A percentile compares a stretch with the other conserved stretches of the same genome.
These are phyloP conservation scores for Annulohypoxylon nitens DNA, from an alignment of 495 filamentous ascomycete species.

Conservation along the genomic window DNA sequence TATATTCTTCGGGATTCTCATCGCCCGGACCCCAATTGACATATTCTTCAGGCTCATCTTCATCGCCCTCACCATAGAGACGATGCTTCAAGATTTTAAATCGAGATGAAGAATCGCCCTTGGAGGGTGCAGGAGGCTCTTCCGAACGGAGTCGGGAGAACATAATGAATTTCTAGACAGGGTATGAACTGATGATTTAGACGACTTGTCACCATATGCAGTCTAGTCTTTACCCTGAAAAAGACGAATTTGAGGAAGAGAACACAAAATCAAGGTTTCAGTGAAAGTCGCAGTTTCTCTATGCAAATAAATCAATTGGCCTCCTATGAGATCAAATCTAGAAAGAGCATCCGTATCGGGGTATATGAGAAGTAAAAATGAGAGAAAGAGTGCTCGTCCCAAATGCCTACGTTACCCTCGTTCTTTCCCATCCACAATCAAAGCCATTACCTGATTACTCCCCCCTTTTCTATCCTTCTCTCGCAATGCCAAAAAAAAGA, in stretches of 20 bases:
- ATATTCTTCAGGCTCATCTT: constrained; percentile 9
- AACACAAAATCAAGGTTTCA: neutral
- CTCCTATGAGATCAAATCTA: neutral
- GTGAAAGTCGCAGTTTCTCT: neutral
- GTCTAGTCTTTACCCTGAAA: too few species aligned
- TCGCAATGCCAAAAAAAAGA: neutral
- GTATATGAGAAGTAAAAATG: neutral
- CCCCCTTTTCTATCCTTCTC: neutral
- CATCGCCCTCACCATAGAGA: constrained; percentile 27
- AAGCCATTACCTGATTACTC: neutral
- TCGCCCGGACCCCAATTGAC: too few species aligned
- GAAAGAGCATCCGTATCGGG: neutral
- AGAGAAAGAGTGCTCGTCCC: constrained; percentile 2
- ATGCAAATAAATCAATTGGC: neutral
- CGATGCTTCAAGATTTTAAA: constrained; percentile 27
- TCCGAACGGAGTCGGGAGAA: constrained; percentile 31
- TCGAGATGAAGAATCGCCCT: constrained; percentile 17
- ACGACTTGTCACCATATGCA: too few species aligned
- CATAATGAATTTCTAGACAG: constrained; percentile 14
- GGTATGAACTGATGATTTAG: neutral
- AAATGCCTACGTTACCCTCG: neutral
- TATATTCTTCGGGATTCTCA: too few species aligned
- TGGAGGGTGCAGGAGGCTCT: constrained; percentile 5
- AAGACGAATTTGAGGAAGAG: neutral
- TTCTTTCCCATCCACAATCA: neutral